phyloP scores from a whole-genome alignment of 176 grass and related monocot genomes.

The Oryza rufipogon region DNA sequence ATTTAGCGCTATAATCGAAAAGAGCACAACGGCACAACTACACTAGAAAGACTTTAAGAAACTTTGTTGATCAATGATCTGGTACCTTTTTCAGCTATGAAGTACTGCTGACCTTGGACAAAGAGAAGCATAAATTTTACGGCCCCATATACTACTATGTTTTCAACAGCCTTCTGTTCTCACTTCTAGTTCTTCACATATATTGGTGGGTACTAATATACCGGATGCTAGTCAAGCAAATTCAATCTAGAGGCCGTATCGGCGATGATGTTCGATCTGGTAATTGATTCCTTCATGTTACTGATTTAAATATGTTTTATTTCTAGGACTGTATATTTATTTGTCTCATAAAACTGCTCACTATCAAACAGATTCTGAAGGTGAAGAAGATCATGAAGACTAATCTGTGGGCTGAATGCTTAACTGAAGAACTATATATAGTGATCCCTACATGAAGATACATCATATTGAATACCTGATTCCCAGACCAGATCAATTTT shows the following conservation, averaged over 20 bases:
- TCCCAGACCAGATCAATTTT: slow-evolving; percentile 41
- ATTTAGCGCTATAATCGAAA: slow-evolving; percentile 14
- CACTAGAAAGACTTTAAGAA: not conserved
- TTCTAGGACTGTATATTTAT: slow-evolving; percentile 9
- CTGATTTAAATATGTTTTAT: slow-evolving; percentile 14
- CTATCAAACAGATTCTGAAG: slow-evolving; percentile 84
- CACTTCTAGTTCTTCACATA: slow-evolving; percentile 85
- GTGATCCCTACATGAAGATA: slow-evolving; percentile 26
- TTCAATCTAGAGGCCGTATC: slow-evolving; percentile 70
- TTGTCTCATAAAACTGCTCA: slow-evolving; percentile 19
- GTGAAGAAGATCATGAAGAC: slow-evolving; percentile 80
- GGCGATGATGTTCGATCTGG: slow-evolving; percentile 90
- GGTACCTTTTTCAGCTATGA: slow-evolving; percentile 67
- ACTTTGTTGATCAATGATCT: slow-evolving; percentile 21
- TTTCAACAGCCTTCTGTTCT: slow-evolving; percentile 90
- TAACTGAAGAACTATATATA: slow-evolving; percentile 34
- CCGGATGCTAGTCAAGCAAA: slow-evolving; percentile 87
- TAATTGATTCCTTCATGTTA: slow-evolving; percentile 33
- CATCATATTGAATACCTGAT: slow-evolving; percentile 22
- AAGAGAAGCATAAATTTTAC: slow-evolving; percentile 66
- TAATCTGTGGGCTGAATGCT: slow-evolving; percentile 28
- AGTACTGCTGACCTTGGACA: slow-evolving; percentile 70
- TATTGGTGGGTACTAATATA: slow-evolving; percentile 93
- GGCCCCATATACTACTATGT: slow-evolving; percentile 92
- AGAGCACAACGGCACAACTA: not conserved